These are phyloP conservation scores for Aspergillus unguis DNA, from an alignment of 2,329 filamentous ascomycete species.

Conservation along the genomic window DNA sequence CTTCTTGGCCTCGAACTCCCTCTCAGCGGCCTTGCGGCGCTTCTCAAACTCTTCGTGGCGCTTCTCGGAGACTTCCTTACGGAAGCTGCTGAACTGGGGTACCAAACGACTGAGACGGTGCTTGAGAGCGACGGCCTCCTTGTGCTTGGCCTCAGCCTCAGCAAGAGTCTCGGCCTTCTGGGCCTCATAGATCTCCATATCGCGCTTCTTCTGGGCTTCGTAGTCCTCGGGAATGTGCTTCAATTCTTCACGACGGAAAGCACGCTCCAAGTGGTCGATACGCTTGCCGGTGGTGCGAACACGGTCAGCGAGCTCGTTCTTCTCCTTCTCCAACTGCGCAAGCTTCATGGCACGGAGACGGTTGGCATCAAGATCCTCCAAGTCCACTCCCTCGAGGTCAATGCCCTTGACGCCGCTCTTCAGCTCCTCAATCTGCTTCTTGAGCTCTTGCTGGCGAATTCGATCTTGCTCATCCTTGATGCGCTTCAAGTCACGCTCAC, in stretches of 20 bases:
- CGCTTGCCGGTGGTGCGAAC: constrained; percentile 90
- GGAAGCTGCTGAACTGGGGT: constrained; percentile 78
- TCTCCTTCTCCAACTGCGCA: constrained; percentile 93
- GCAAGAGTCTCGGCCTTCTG: constrained; percentile 72
- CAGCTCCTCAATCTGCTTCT: constrained; percentile 87
- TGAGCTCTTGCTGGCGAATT: constrained; percentile 87
- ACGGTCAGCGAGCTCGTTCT: constrained; percentile 90
- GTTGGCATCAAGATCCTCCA: constrained; percentile 84
- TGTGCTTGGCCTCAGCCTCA: constrained; percentile 83
- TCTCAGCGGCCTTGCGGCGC: constrained; percentile 84
- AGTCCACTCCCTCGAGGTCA: constrained; percentile 66
- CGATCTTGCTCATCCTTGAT: constrained; percentile 83
- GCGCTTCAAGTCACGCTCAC: constrained; percentile 81
- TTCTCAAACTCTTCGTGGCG: constrained; percentile 95
- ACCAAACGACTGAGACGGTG: constrained; percentile 84
- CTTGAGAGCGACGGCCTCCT: constrained; percentile 88
- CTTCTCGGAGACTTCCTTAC: constrained; percentile 75
- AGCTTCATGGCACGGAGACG: constrained; percentile 92
- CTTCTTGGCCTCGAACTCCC: constrained; percentile 90
- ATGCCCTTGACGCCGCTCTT: constrained; percentile 83
- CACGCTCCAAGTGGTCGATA: constrained; percentile 94
- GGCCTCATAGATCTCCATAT: constrained; percentile 75
- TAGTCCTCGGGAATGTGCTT: constrained; percentile 90
- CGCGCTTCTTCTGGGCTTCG: constrained; percentile 72
- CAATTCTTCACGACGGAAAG: constrained; percentile 89